Conservation (phyloP, 768 basidiomycete species). For the Sarcodon aspratus region DNA sequence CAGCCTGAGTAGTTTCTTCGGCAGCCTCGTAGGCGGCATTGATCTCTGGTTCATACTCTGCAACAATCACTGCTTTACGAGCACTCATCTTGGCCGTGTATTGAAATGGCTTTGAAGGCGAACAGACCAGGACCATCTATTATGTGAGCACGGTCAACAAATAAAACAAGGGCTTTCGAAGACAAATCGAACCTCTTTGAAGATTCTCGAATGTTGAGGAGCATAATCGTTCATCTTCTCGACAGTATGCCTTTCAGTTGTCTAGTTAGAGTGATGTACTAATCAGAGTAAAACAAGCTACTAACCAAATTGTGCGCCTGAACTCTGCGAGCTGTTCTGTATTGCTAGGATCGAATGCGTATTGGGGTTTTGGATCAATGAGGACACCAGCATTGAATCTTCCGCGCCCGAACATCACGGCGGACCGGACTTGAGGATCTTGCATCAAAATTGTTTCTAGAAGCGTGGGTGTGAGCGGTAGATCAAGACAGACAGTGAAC, state of each 20-base stretch:
- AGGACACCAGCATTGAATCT: conserved; percentile 25
- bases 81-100: conserved; percentile 30
- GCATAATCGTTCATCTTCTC: conserved; percentile 28
- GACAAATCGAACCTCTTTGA: conserved; percentile 27
- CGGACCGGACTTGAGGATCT: conserved; percentile 16
- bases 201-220: conserved; percentile 32
- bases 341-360: conserved; percentile 16
- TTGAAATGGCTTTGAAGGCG: conserved; percentile 27
- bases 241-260: conserved; percentile 23
- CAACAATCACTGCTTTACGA: conserved; percentile 24
- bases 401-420: conserved; percentile 28
- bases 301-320: conserved; percentile 15
- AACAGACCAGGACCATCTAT: conserved; percentile 33
- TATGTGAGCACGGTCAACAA: background rate
- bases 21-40: conserved; percentile 20
- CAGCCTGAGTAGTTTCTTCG: conserved; percentile 18
- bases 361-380: conserved; percentile 18
- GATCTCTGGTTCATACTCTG: conserved; percentile 28
- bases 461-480: background rate
- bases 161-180: background rate
- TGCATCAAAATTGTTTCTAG: conserved; percentile 8
- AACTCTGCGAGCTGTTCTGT: conserved; percentile 11
- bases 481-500: background rate
- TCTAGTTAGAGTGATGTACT: background rate
- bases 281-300: background rate